Conservation (phyloP, 108 stramenopile species). For the Epithemia pelagica region DNA sequence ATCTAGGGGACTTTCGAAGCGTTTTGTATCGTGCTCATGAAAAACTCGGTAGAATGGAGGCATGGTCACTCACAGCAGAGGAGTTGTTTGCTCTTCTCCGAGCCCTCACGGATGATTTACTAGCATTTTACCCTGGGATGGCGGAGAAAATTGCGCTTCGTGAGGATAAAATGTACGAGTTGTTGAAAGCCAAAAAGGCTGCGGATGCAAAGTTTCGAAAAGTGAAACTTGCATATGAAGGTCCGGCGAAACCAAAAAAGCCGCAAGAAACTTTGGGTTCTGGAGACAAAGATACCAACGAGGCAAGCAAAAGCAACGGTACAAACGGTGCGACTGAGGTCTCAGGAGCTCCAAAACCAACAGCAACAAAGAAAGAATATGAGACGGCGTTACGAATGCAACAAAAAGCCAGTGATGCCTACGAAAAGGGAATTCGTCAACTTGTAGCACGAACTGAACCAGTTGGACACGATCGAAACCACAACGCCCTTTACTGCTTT, state of each 20-base stretch:
- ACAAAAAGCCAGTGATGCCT: constrained; percentile 60
- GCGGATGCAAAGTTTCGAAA: constrained; percentile 60
- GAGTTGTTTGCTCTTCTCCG: constrained; percentile 62
- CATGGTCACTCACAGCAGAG: constrained; percentile 72
- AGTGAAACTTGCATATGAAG: constrained; percentile 51
- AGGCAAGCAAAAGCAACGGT: too few relatives aligned
- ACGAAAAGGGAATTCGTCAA: constrained; percentile 56
- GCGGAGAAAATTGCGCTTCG: constrained; percentile 45
- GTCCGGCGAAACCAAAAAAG: constrained; percentile 37
- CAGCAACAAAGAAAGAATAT: constrained; percentile 50
- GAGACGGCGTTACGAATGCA: constrained; percentile 36
- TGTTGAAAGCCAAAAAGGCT: constrained; percentile 53
- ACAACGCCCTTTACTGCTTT: constrained; percentile 66
- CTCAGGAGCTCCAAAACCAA: constrained; percentile 35
- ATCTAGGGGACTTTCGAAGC: constrained; percentile 34
- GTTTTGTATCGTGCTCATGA: constrained; percentile 28
- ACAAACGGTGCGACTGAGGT: constrained; percentile 20
- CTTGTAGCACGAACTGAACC: constrained; percentile 64
- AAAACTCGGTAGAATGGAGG: constrained; percentile 53
- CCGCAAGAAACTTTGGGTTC: constrained; percentile 11
- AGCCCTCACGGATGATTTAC: constrained; percentile 67
- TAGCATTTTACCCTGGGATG: constrained; percentile 46
- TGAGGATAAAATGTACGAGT: constrained; percentile 50
- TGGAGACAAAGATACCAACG: constrained; percentile 15
- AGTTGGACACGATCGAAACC: constrained; percentile 63